Base-by-base conservation (phyloP, 768 basidiomycete genomes). In the Cystofilobasidium ferigula region DNA sequence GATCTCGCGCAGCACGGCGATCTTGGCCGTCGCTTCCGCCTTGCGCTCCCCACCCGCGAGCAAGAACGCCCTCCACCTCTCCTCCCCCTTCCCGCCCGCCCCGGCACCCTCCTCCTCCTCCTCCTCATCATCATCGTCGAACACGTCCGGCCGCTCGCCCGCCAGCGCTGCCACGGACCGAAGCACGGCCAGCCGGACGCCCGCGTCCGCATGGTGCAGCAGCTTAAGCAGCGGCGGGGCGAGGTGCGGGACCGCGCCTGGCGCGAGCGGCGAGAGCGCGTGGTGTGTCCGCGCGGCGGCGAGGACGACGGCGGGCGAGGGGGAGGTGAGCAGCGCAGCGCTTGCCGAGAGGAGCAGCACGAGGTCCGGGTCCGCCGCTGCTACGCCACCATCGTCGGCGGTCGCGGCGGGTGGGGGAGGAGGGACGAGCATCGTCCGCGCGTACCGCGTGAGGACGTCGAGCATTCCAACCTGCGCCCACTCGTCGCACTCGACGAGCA, bases 401-500 rank as follows among this genome's bases (percentile, higher is more conserved):
- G 48, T 24, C 38, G 16, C 35, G 20, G 30, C 59, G 14, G 48
- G 54, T 9, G 76, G 75, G 18, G 51, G 51, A 60, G n/a, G n/a
- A n/a, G 73, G 73, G 59, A 75, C 81, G 36, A 95, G 80, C 89
- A 94, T 93, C 0, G 81, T 82, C 59, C 93, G 79, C 3, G 83
- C 88, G 73, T 99, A 99, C 66, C 88, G 79, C 63, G 85, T 76
- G 36, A 99, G 80, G 18, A 98, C 79, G 51, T 85, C 82, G 68
- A 94, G 79, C 24, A 91, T 75, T 54, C 85, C 83, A 8, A 87
- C 83, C 75, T 97, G 95, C 0, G 91, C 92, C 95, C 95, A 99
- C 74, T 95, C 94, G 71, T 99, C 95, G 5, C 86, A 85, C 71
- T 99, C 92, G 38, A 90, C 81, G 2, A 98, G 78, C n/a, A 87